Base-by-base conservation (phyloP, 805 yeast genomes). In the Kuraishia piskuri region DNA sequence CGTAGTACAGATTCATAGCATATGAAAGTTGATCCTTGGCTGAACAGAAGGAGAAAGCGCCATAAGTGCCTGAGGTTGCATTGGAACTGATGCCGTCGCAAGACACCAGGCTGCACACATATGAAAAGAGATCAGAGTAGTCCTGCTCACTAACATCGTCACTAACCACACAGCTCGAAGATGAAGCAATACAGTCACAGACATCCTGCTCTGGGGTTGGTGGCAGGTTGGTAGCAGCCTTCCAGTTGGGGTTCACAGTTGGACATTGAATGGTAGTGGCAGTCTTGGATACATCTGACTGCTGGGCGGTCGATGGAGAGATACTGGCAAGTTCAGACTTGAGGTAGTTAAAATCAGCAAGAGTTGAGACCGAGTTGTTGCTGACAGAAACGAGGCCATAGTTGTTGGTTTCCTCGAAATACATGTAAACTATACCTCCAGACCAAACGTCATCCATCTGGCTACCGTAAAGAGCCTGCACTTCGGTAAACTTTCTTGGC, bases 341-440 rank as follows among this genome's bases (percentile, higher is more conserved):
- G 67, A 81, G 73, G 75, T 80, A 60, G 65, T 63, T 67, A 75
- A 73, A 87, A 71, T 87, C 94, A 5, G 63, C 71, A 61, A 85
- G 65, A 6, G 91, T 86, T 22, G 75, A 69, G 52, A 86, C 90
- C 50, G 59, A 61, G 62, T 71, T 77, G 48, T 71, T 70, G 23
- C 62, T 63, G 50, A 86, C 71, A 31, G 83, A 63, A 23, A 89
- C 95, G 56, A 89, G 77, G 56, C 96, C 96, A 66, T 88, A 89
- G 59, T 87, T 68, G 71, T 90, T 90, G 49, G 70, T 83, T 71
- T 89, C 96, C 74, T 90, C 82, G 68, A 84, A 87, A 73, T 88
- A 89, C 94, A 88, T 88, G 78, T 90, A 89, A 52, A 88, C 92
- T 61, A 89, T 87, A 70, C 96, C 96, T 66, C 96, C 96, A 46